Base-by-base conservation (phyloP, 2,329 filamentous ascomycete genomes). In the Ophidiomyces ophidiicola region DNA sequence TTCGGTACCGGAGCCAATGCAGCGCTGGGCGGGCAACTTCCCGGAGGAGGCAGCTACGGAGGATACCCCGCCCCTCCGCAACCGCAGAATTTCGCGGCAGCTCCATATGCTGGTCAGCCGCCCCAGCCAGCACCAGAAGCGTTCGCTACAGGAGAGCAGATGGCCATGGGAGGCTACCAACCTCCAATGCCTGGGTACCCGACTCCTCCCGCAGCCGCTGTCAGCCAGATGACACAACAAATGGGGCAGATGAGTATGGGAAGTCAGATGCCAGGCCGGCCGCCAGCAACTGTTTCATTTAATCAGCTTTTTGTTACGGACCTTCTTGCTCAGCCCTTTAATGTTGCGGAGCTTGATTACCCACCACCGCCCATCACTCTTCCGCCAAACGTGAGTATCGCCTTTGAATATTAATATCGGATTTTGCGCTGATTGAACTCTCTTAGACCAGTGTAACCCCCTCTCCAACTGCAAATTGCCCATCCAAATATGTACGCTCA, bases 281-380 rank as follows among this genome's bases (percentile, higher is more conserved):
- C 67, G 45, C 62, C 63, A 48, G 50, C 68, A 66, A 50, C 63
- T 29, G 58, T 64, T 46, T 63, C 67, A 32, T 67, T 94, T 50
- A 96, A 94, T 64, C 84, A 88, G 63, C 75, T 96, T 44, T 88
- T 90, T 59, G 83, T 87, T 12, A 88, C 86, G 30, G 90, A 98
- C 58, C 72, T 98, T 44, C 72, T 94, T 53, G 84, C 81, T 52
- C 84, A 93, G 63, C 87, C 88, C 18, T 93, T 98, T 66, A 88
- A 93, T 58, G 86, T 93, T 50, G 78, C 81, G 35, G 90, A 96
- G 67, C 67, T 98, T 47, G 88, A 96, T 53, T 73, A 87, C 45
- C 84, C 87, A 32, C 90, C 90, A 23, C 90, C 90, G 43, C 80
- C 85, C 11, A 92, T 94, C 53, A 76, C 93, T 51, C 69, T 98